Conservation (phyloP, 306 rosid species). For the Acacia acuminata region DNA sequence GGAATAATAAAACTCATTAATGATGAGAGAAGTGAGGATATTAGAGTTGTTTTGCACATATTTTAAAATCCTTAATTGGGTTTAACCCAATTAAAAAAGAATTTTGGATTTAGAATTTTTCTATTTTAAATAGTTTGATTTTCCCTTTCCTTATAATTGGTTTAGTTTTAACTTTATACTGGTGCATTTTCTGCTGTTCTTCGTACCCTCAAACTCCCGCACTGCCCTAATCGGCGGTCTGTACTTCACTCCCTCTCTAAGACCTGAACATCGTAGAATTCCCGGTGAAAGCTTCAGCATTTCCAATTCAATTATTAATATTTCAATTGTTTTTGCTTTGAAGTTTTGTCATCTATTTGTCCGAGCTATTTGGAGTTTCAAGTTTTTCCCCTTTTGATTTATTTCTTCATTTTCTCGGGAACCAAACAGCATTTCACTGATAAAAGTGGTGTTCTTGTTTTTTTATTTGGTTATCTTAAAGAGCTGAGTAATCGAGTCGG, state of each 20-base stretch:
- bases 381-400: background rate
- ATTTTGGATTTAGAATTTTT: no score
- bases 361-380: background rate
- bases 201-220: background rate
- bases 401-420: background rate
- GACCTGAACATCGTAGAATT: slow-evolving; percentile 1
- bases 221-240: slow-evolving; percentile 27
- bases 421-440: background rate
- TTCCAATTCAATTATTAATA: background rate
- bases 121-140: no score
- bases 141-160: no score
- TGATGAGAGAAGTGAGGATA: no score
- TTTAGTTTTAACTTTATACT: background rate
- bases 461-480: background rate
- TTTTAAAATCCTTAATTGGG: no score
- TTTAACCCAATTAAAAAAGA: no score
- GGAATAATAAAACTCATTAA: no score
- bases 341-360: background rate
- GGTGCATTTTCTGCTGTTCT: background rate
- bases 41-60: no score
- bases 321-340: background rate
- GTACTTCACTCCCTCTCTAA: background rate
- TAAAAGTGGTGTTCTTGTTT: background rate
- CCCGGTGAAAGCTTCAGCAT: slow-evolving; percentile 27
- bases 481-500: slow-evolving; percentile 31